Conservation (phyloP, 2,329 filamentous ascomycete genomes). For the Pseudohalonectria lignicola region DNA sequence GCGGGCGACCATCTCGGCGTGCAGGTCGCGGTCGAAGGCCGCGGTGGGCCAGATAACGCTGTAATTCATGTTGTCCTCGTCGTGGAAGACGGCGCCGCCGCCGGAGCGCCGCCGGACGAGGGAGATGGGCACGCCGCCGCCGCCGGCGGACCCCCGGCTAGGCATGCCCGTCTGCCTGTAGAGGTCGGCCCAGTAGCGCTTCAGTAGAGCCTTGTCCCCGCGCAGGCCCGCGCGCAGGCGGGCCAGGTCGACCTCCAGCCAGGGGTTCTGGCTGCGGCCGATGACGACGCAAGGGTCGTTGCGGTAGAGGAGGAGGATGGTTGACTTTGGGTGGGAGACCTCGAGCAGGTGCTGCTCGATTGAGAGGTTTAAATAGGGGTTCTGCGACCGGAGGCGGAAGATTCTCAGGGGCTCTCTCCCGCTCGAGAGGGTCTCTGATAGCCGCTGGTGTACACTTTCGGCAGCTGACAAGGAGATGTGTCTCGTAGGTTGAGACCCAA, state of each 20-base stretch:
- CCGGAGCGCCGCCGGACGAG: conserved; percentile 80
- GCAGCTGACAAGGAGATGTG: no score
- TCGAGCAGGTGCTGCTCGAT: conserved; percentile 86
- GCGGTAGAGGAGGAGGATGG: conserved; percentile 75
- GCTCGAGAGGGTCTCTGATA: no score
- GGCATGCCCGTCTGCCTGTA: no score
- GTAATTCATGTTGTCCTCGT: conserved; percentile 88
- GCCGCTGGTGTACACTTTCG: no score
- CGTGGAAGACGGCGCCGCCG: conserved; percentile 90
- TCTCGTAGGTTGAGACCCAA: no score
- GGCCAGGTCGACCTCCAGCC: conserved; percentile 75
- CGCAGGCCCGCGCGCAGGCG: conserved; percentile 29
- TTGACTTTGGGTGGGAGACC: conserved; percentile 59
- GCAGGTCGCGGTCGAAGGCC: conserved; percentile 70
- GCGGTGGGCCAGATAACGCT: conserved; percentile 74
- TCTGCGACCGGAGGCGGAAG: no score
- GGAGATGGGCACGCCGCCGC: conserved; percentile 20
- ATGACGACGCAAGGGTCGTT: conserved; percentile 84
- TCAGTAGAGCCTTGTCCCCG: no score
- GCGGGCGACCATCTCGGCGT: conserved; percentile 88
- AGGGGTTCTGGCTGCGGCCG: conserved; percentile 95
- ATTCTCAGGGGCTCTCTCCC: no score
- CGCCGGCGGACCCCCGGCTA: conserved; percentile 4
- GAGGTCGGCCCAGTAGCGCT: no score
- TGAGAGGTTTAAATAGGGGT: conserved; percentile 85